phyloP scores from a whole-genome alignment of 768 basidiomycete species.

The Leccinum truebloodii region DNA sequence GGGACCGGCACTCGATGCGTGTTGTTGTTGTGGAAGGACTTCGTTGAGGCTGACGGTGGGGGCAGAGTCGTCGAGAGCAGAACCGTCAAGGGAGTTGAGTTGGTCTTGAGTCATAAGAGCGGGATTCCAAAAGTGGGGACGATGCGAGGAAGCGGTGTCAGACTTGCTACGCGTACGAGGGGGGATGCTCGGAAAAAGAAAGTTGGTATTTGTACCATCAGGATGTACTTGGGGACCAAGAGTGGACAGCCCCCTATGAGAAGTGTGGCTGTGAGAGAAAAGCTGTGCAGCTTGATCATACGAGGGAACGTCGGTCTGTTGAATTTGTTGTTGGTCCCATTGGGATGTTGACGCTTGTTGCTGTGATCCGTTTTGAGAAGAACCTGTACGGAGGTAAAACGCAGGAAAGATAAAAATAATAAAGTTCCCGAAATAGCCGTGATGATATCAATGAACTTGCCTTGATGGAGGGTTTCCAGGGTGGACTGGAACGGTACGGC shows the following conservation, averaged over 20 bases:
- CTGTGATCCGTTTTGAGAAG: constrained; percentile 34
- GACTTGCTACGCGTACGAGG: constrained; percentile 58
- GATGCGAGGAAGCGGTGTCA: constrained; percentile 50
- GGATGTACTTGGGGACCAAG: constrained; percentile 33
- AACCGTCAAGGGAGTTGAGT: constrained; percentile 34
- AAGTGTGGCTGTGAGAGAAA: constrained; percentile 37
- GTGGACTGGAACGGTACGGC: constrained; percentile 53
- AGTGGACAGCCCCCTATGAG: constrained; percentile 38
- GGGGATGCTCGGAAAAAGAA: constrained; percentile 39
- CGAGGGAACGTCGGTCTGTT: constrained; percentile 33
- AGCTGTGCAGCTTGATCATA: constrained; percentile 32
- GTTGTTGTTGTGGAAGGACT: constrained; percentile 30
- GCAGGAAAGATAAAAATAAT: constrained; percentile 27
- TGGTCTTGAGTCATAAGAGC: constrained; percentile 40
- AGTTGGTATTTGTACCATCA: constrained; percentile 39
- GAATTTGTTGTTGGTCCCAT: constrained; percentile 39
- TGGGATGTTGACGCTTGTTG: constrained; percentile 36
- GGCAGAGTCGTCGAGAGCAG: constrained; percentile 40
- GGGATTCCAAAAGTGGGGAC: constrained; percentile 55
- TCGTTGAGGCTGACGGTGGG: constrained; percentile 33
- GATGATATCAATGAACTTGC: constrained; percentile 42
- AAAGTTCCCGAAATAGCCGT: constrained; percentile 35
- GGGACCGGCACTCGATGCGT: constrained; percentile 23
- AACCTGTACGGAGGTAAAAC: constrained; percentile 33
- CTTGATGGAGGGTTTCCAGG: constrained; percentile 52